phyloP scores from a whole-genome alignment of 257 asterid species.

The Linderniella brevidens region DNA sequence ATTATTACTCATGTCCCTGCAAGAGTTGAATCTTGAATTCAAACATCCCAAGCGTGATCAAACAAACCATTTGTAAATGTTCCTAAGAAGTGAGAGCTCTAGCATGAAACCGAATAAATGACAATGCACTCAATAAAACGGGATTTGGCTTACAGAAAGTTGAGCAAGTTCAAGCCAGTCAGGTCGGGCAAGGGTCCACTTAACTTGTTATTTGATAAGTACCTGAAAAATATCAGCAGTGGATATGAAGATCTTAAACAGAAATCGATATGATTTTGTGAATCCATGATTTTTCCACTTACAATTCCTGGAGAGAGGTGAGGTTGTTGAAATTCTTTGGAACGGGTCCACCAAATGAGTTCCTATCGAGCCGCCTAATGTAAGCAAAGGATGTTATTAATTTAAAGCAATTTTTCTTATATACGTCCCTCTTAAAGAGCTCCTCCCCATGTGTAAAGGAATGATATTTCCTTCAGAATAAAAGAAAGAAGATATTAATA shows the following conservation, averaged over 20 bases:
- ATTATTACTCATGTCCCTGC: slow-evolving; percentile 87
- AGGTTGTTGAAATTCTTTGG: slow-evolving; percentile 54
- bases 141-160: slow-evolving; percentile 43
- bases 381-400: slow-evolving; percentile 4
- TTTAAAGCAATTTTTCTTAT: too few relatives aligned
- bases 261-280: background rate
- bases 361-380: slow-evolving; percentile 66
- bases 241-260: background rate
- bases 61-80: background rate
- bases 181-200: slow-evolving; percentile 68
- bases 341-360: slow-evolving; percentile 39
- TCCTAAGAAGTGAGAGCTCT: background rate
- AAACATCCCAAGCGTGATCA: background rate
- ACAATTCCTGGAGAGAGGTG: slow-evolving; percentile 43
- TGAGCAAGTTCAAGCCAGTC: slow-evolving; percentile 39
- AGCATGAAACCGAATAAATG: background rate
- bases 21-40: slow-evolving; percentile 1
- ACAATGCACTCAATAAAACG: too few relatives aligned
- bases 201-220: slow-evolving; percentile 51
- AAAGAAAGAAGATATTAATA: too few relatives aligned
- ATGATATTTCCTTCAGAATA: too few relatives aligned
- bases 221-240: slow-evolving; percentile 23
- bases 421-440: too few relatives aligned
- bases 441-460: too few relatives aligned
- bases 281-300: slow-evolving; percentile 15